Evolutionary conservation across 1,139 yeast species (phyloP), one percentile per base, ranked within the genome.

Genomic region (Protomyces inouyei): DNA sequence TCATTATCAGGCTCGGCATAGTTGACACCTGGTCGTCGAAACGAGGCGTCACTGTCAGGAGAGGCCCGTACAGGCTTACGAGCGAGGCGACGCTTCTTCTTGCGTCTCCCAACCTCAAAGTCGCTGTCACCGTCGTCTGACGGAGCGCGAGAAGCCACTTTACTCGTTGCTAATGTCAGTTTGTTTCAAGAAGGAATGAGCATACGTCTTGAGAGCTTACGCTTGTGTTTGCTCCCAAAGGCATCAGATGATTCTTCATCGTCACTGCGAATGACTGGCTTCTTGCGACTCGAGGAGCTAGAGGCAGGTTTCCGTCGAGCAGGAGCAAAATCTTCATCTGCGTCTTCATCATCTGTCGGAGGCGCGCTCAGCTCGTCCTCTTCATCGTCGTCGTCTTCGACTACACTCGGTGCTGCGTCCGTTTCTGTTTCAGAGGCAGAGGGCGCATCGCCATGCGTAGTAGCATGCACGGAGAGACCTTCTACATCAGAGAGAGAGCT

Each of bases 1-100:
- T 59, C 63, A 32, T 55, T 52, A 10, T 59, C 63, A 21, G 53
- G 43, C n/a, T 56, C 60, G 21, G 63, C 57, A 35, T 59, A 59
- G 36, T 59, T 59, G 56, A 59, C 37, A 23, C 54, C 54, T 16
- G 52, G 43, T 18, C 57, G 25, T 10, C 63, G 45, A 28, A 52
- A 59, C 21, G 32, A 56, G 12, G 43, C 43, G 40, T 59, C 63
- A 8, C 57, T 52, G 35, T 52, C 63, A 2, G 53, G 57, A 1
- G 57, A 52, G 18, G 40, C 52, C 9, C 63, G 55, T 21, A 52
- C 28, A 16, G 53, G 43, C 16, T 48, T 36, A 32, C 54, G 43
- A 16, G 52, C 38, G 14, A 59, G 36, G 12, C 55, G 46, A 9
- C 63, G 38, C 18, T 55, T 55, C 38, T 59, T 59, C 52, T 59